phyloP scores from a whole-genome alignment of 768 basidiomycete species.

The Baorangia bicolor region DNA sequence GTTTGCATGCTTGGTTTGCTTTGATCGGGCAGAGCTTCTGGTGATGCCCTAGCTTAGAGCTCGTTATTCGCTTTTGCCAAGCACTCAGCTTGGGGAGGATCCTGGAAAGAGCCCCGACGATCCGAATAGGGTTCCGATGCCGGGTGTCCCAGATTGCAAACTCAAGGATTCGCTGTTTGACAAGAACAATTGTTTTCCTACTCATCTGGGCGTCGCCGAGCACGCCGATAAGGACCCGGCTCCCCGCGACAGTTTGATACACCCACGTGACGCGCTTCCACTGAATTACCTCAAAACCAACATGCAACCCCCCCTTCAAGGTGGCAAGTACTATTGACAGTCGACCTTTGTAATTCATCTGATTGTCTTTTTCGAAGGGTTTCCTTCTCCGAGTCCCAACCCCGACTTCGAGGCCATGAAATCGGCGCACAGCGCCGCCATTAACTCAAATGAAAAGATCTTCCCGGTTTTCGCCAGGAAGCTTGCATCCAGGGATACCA shows the following conservation, averaged over 20 bases:
- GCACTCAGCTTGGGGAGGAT: not conserved
- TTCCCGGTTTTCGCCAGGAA: conserved; percentile 37
- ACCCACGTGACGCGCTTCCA: conserved; percentile 7
- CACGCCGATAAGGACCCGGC: no score
- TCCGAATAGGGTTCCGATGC: no score
- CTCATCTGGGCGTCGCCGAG: no score
- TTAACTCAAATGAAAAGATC: conserved; percentile 35
- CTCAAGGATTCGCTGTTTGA: no score
- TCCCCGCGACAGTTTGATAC: not conserved
- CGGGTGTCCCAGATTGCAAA: no score
- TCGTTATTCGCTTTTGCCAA: not conserved
- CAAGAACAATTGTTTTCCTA: no score
- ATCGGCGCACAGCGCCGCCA: conserved; percentile 17
- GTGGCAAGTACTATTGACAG: not conserved
- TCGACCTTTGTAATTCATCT: not conserved
- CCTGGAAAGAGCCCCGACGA: not conserved
- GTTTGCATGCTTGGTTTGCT: not conserved
- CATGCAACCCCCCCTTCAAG: conserved; percentile 14
- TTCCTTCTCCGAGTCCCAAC: not conserved
- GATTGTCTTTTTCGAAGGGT: conserved; percentile 4
- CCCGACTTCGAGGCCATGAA: conserved; percentile 12
- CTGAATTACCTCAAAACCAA: not conserved
- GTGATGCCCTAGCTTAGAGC: not conserved
- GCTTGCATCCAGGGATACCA: conserved; percentile 30
- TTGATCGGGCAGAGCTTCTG: not conserved